These are phyloP conservation scores for Phylloboletellus chloephorus DNA, from an alignment of 1,284 basidiomycete species.

Conservation along the genomic window DNA sequence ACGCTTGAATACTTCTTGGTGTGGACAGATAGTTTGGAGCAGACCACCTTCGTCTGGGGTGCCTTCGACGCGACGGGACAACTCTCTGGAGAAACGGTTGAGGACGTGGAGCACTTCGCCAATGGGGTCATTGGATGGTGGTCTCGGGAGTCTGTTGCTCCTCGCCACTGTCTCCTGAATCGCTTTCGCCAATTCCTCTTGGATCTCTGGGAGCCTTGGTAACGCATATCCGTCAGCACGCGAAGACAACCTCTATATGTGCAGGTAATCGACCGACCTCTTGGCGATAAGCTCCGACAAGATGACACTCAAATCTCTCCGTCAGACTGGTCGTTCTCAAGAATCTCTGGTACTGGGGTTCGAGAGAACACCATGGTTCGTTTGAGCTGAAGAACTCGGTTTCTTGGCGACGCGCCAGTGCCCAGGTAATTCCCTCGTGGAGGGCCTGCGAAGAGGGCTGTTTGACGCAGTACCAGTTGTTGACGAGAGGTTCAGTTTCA, in stretches of 20 bases:
- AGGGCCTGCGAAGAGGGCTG: slow-evolving; percentile 59
- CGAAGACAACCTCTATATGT: background rate
- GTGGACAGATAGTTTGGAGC: slow-evolving; percentile 48
- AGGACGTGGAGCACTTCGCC: slow-evolving; percentile 50
- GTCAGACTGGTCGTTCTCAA: slow-evolving; percentile 54
- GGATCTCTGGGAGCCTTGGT: slow-evolving; percentile 59
- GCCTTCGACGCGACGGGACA: slow-evolving; percentile 47
- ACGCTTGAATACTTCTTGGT: slow-evolving; percentile 42
- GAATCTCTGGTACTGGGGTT: slow-evolving; percentile 43
- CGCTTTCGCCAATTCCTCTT: slow-evolving; percentile 43
- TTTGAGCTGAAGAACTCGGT: slow-evolving; percentile 59
- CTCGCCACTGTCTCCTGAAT: slow-evolving; percentile 37
- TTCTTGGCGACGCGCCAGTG: slow-evolving; percentile 55
- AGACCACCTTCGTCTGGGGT: slow-evolving; percentile 45
- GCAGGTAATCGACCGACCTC: slow-evolving; percentile 34
- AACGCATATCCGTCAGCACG: background rate
- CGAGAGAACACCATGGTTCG: slow-evolving; percentile 53
- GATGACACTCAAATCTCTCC: slow-evolving; percentile 46
- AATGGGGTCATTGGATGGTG: slow-evolving; percentile 50
- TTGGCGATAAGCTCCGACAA: slow-evolving; percentile 55
- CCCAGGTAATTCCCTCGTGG: slow-evolving; percentile 51
- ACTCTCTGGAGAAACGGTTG: slow-evolving; percentile 40
- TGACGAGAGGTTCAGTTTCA: slow-evolving; percentile 48
- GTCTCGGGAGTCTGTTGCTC: slow-evolving; percentile 43
- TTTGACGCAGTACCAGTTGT: slow-evolving; percentile 73